A percentile compares a stretch with the other conserved stretches of the same genome.
These are phyloP conservation scores for Irpex lacteus DNA, from an alignment of 1,284 basidiomycete species.

Conservation along the genomic window DNA sequence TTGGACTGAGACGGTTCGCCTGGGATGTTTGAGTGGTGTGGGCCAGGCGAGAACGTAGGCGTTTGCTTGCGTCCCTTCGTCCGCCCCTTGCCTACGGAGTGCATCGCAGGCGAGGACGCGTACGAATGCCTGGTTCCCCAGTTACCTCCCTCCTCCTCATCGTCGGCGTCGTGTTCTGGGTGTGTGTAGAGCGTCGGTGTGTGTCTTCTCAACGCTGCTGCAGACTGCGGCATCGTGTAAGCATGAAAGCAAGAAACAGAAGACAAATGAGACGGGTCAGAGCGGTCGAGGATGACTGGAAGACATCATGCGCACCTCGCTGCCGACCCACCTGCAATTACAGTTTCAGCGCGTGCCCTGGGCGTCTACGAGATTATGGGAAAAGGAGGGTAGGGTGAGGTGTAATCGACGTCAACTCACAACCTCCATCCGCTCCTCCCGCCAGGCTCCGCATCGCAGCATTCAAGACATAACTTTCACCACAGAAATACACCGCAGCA, in stretches of 20 bases:
- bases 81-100: conserved; percentile 21
- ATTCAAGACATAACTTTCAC: neutral
- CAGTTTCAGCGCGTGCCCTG: neutral
- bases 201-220: conserved; percentile 41
- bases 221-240: conserved; percentile 6
- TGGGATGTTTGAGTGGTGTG: conserved; percentile 22
- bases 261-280: neutral
- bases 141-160: conserved; percentile 41
- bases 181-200: conserved; percentile 67
- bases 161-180: conserved; percentile 45
- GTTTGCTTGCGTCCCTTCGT: conserved; percentile 35
- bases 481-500: conserved; percentile 3
- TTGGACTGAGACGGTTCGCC: conserved; percentile 23
- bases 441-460: neutral
- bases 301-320: neutral
- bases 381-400: neutral
- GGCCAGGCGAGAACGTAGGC: conserved; percentile 30
- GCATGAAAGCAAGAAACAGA: conserved; percentile 10
- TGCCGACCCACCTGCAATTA: neutral
- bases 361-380: neutral
- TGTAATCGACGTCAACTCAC: conserved; percentile 2
- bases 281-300: conserved; percentile 7
- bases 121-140: conserved; percentile 34
- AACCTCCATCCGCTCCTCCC: conserved; percentile 2
- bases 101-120: conserved; percentile 20